Percentiles rank a stretch among this genome's conserved stretches.
phyloP scores from a whole-genome alignment of 805 yeast genomes.

The Schwanniomyces sp. region DNA sequence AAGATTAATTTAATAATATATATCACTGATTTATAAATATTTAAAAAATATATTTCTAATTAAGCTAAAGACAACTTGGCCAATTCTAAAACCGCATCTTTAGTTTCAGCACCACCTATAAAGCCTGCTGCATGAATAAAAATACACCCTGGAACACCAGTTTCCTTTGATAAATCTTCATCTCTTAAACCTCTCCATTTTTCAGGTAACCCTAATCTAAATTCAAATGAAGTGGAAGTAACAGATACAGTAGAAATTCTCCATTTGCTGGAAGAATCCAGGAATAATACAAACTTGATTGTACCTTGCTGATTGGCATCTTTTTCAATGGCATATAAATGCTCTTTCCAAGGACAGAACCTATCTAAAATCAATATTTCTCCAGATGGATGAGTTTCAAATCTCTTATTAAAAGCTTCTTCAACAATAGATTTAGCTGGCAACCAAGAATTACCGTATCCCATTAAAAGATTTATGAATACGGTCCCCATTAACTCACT shows the following conservation, averaged over 20 bases:
- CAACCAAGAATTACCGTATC: constrained; percentile 83
- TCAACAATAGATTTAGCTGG: constrained; percentile 83
- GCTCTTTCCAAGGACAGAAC: constrained; percentile 96
- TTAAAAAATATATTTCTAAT: neutral
- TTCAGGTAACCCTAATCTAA: constrained; percentile 86
- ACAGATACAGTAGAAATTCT: constrained; percentile 91
- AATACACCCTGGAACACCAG: constrained; percentile 85
- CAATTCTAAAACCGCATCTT: constrained; percentile 73
- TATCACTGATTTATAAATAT: neutral
- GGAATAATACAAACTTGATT: constrained; percentile 75
- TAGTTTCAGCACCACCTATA: constrained; percentile 88
- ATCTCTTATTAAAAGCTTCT: constrained; percentile 64
- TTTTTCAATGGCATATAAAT: constrained; percentile 71
- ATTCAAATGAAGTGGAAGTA: constrained; percentile 73
- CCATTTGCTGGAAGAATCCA: constrained; percentile 72
- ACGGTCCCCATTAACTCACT: constrained; percentile 81
- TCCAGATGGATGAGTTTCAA: constrained; percentile 64
- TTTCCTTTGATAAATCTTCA: constrained; percentile 65
- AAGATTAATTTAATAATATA: neutral
- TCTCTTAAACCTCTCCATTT: constrained; percentile 96
- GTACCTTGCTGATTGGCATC: constrained; percentile 53
- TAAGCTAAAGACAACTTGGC: constrained; percentile 47
- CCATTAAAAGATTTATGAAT: constrained; percentile 64
- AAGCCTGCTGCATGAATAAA: constrained; percentile 97
- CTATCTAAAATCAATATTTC: constrained; percentile 70